These are phyloP conservation scores for Gossypium gossypioides DNA, from an alignment of 441 rosid species.

Conservation along the genomic window DNA sequence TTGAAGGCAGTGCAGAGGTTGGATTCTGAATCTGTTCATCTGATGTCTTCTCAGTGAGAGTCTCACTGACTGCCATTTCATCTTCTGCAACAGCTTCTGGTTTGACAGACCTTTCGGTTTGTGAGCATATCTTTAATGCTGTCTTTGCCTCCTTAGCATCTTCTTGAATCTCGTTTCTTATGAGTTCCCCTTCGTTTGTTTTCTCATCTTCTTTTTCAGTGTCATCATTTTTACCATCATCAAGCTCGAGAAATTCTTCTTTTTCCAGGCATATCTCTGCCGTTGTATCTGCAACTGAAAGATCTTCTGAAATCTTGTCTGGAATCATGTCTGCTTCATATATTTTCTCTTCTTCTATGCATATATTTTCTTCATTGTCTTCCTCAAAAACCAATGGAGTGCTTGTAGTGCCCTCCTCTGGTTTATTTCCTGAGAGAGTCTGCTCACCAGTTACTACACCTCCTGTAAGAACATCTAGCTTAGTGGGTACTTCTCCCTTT, in stretches of 20 bases:
- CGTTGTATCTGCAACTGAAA: neutral
- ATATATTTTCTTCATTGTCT: constrained; percentile 3
- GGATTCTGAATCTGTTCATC: neutral
- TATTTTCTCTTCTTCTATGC: neutral
- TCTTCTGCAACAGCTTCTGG: constrained; percentile 19
- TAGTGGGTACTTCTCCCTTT: neutral
- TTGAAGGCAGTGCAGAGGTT: neutral
- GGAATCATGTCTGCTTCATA: neutral
- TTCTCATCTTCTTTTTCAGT: neutral
- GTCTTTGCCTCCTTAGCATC: neutral
- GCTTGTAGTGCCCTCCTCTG: constrained; percentile 9
- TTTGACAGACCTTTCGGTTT: constrained; percentile 3
- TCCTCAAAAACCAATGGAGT: constrained; percentile 4
- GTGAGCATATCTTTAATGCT: neutral
- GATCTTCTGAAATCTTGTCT: neutral
- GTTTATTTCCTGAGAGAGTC: constrained; percentile 15
- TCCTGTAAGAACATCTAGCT: constrained; percentile 8
- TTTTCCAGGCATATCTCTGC: constrained; percentile 1
- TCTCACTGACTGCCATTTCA: constrained; percentile 15
- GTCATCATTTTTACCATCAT: constrained; percentile 11
- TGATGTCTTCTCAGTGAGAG: neutral
- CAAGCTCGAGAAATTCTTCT: constrained; percentile 5
- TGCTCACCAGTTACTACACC: constrained; percentile 18
- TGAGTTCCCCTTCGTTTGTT: neutral
- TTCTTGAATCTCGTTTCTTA: constrained; percentile 8